phyloP scores from a whole-genome alignment of 768 basidiomycete species.

The Tylopilus sp. region DNA sequence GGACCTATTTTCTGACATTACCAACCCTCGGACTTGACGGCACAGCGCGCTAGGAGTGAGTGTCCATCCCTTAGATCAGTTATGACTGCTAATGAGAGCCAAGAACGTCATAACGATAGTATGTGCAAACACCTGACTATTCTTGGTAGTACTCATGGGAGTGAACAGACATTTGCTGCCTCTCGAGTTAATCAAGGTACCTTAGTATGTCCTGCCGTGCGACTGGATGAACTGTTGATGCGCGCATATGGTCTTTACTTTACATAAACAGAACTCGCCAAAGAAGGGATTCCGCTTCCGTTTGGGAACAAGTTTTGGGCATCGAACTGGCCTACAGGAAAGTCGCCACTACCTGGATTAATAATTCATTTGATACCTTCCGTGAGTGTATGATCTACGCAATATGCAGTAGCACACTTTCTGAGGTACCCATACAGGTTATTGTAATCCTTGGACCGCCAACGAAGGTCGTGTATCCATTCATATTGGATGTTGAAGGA shows the following conservation, averaged over 20 bases:
- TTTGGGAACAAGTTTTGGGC: slow-evolving; percentile 61
- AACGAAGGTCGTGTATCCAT: slow-evolving; percentile 51
- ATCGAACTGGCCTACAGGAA: slow-evolving; percentile 58
- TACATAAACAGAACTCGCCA: slow-evolving; percentile 49
- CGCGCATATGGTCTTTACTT: background rate
- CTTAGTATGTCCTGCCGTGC: background rate
- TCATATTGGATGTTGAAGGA: slow-evolving; percentile 54
- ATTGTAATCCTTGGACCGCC: slow-evolving; percentile 57
- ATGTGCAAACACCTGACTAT: background rate
- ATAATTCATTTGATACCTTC: slow-evolving; percentile 55
- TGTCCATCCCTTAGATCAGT: background rate
- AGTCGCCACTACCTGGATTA: slow-evolving; percentile 53
- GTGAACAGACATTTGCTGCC: slow-evolving; percentile 45
- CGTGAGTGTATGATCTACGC: slow-evolving; percentile 21
- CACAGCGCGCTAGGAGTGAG: slow-evolving; percentile 36
- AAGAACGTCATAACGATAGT: slow-evolving; percentile 34
- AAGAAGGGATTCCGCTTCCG: slow-evolving; percentile 59
- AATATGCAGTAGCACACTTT: background rate
- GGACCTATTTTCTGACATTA: background rate
- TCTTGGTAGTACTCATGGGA: background rate
- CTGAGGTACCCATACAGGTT: slow-evolving; percentile 30
- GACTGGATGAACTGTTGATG: too few species aligned
- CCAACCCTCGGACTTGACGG: background rate
- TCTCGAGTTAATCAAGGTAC: slow-evolving; percentile 52
- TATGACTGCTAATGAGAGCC: background rate